These are phyloP conservation scores for Tillandsia leiboldiana DNA, from an alignment of 176 grass and related monocot genomes.

Conservation along the genomic window DNA sequence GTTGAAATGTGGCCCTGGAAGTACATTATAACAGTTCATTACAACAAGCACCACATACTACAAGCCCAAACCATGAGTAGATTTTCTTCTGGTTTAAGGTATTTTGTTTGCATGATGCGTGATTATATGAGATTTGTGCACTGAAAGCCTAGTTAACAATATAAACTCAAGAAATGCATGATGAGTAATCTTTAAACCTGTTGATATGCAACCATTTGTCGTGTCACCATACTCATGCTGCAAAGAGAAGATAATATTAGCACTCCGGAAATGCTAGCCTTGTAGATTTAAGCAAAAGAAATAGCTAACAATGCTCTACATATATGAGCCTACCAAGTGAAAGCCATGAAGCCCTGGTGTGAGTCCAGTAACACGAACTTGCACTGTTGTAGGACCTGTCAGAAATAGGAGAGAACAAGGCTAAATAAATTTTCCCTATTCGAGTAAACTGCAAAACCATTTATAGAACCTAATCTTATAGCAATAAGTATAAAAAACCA, in stretches of 20 bases:
- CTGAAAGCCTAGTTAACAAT: too few species aligned
- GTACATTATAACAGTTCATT: constrained; percentile 7
- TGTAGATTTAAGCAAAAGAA: neutral
- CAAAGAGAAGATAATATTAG: neutral
- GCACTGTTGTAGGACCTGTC: constrained; percentile 71
- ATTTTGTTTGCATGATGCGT: neutral
- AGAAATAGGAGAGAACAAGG: constrained; percentile 4
- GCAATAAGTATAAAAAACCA: too few species aligned
- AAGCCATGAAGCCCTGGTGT: constrained; percentile 53
- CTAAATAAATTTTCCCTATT: neutral
- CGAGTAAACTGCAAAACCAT: neutral
- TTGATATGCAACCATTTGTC: constrained; percentile 29
- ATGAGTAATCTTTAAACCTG: neutral
- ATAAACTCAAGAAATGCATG: too few species aligned
- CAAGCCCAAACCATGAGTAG: neutral
- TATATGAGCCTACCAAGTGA: constrained; percentile 6
- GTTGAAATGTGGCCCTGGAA: constrained; percentile 81
- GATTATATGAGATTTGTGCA: too few species aligned
- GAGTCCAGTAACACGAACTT: constrained; percentile 62
- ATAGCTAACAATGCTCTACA: constrained; percentile 9
- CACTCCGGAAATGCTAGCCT: neutral
- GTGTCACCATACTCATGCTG: constrained; percentile 25
- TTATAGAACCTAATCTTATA: neutral
- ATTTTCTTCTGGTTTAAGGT: neutral
- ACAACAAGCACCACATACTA: neutral